A percentile compares a stretch with the other conserved stretches of the same genome.
Conservation (phyloP, 2,329 filamentous ascomycete genomes). For the Fusarium sp. region DNA sequence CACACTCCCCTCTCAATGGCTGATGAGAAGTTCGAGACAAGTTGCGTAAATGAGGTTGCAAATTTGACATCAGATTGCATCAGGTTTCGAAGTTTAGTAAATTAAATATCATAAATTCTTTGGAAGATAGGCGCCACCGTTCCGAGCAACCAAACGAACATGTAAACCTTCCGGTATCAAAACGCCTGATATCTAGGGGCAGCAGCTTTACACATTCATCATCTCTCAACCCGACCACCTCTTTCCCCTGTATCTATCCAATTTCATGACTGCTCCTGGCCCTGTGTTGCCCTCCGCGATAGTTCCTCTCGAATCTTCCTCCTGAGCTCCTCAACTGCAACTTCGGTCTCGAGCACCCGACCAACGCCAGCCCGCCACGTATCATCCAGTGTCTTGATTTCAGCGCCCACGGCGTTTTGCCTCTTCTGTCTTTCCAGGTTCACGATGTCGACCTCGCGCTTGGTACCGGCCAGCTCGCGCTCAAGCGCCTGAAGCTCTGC, state of each 20-base stretch:
- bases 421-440: conserved; percentile 77
- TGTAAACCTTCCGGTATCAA: conserved; percentile 28
- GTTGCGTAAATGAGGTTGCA: not conserved
- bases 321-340: conserved; percentile 82
- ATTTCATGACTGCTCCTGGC: conserved; percentile 6
- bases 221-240: not conserved
- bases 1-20: conserved; percentile 18
- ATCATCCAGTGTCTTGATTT: conserved; percentile 81
- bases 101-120: not conserved
- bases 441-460: conserved; percentile 79
- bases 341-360: conserved; percentile 86
- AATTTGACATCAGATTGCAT: not conserved
- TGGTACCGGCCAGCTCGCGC: conserved; percentile 77
- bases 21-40: conserved; percentile 6
- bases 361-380: conserved; percentile 86
- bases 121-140: not conserved
- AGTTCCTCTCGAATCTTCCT: conserved; percentile 76
- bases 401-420: conserved; percentile 80
- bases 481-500: conserved; percentile 76
- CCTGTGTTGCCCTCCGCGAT: conserved; percentile 52
- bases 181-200: conserved; percentile 22
- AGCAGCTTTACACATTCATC: conserved; percentile 8
- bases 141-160: not conserved
- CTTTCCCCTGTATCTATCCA: not conserved
- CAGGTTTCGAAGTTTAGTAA: not conserved